Percentiles rank a stretch among this genome's conserved stretches.
These are phyloP conservation scores for Fomitopsis serialis DNA, from an alignment of 768 basidiomycete species.

Conservation along the genomic window DNA sequence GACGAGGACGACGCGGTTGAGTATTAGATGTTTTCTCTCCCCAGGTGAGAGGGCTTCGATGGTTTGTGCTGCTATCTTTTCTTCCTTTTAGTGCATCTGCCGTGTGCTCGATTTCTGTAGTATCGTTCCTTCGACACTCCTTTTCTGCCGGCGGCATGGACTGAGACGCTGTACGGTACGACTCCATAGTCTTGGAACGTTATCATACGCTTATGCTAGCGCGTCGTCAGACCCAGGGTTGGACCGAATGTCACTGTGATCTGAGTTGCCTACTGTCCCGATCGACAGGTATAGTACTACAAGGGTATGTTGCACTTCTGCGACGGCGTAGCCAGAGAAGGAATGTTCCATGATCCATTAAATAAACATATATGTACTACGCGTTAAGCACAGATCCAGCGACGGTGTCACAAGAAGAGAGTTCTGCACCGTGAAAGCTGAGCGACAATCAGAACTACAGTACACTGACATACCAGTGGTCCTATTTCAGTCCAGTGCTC, in stretches of 20 bases:
- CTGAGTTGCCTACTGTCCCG: not conserved
- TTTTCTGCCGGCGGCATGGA: not conserved
- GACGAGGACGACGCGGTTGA: conserved; percentile 82
- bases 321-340: not conserved
- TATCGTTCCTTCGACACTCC: not conserved
- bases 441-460: not conserved
- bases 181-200: too few species aligned
- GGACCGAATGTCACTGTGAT: too few species aligned
- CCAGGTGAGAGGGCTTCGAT: not conserved
- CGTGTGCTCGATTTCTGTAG: not conserved
- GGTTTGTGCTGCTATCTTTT: not conserved
- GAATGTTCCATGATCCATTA: not conserved
- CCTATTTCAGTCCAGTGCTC: not conserved
- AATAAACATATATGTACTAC: not conserved
- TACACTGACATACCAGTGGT: not conserved
- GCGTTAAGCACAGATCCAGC: not conserved
- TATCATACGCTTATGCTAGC: too few species aligned
- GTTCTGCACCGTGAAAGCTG: not conserved
- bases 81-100: not conserved
- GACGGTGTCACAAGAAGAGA: not conserved
- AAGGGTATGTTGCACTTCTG: not conserved
- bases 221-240: too few species aligned
- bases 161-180: not conserved
- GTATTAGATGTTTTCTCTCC: conserved; percentile 31
- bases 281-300: not conserved